Base-by-base conservation (phyloP, 805 yeast species). In the Kuraishia hungarica region DNA sequence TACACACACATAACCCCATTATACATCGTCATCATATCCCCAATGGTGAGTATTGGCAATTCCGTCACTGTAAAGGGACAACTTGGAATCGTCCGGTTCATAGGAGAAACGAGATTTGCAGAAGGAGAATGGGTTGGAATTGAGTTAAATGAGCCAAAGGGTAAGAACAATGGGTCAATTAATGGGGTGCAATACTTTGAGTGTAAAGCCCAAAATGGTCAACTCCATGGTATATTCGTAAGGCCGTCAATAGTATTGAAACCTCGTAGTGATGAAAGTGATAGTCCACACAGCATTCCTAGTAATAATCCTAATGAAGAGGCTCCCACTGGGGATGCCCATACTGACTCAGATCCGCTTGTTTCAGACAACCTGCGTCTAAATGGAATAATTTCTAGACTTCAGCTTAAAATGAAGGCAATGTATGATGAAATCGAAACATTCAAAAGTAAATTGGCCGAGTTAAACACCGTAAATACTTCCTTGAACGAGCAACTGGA, bases 101-200 rank as follows among this genome's bases (percentile, higher is more conserved):
- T 77, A 1, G 90, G 90, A 0, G 54, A 60, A 15, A 81, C 89
- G 0, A 59, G 77, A 51, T 86, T 86, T 70, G 82, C 87, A 2
- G 68, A 76, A 0, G 90, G 89, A 0, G 61, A 57, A n/a, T 80
- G 85, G 84, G 64, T 76, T 2, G 85, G 84, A 0, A 61, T 80
- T 2, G 80, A 78, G 52, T 62, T 81, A 22, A 72, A 70, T 13
- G 67, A 74, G 0, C 13, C 51, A 4, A 56, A 43, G 0, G 84
- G 84, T 1, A 77, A 75, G 59, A 81, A 81, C 54, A 69, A 80
- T 56, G 85, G 85, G 1, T 63, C 76, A 0, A 74, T 81, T 0
- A 65, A 72, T 20, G 81, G 77, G 0, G 62, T 67, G 2, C 53
- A 64, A 54, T 81, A 81, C 63, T 81, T 81, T 51, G 64, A 68